phyloP scores from a whole-genome alignment of 345 rosid species.

The Dimocarpus longan region DNA sequence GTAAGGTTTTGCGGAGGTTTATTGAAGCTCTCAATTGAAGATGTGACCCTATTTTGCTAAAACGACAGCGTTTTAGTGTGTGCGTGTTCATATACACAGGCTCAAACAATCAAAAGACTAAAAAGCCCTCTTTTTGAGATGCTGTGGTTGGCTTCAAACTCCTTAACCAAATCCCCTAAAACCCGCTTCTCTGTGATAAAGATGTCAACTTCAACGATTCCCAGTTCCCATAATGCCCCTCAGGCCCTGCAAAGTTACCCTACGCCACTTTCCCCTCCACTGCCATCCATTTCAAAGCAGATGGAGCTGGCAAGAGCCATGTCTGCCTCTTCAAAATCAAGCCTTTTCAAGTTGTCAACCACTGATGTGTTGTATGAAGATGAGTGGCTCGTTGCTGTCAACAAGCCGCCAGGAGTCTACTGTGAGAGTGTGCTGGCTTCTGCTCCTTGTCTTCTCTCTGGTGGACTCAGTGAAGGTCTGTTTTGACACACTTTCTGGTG shows the following conservation, averaged over 20 bases:
- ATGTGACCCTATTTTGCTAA: background rate
- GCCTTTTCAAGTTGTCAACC: constrained; percentile 52
- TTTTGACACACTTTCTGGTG: background rate
- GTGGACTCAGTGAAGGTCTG: constrained; percentile 29
- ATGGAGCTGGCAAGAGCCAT: constrained; percentile 74
- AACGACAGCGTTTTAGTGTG: background rate
- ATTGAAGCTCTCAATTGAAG: background rate
- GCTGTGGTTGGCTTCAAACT: constrained; percentile 30
- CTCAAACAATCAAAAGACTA: background rate
- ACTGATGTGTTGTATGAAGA: constrained; percentile 68
- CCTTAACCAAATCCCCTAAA: constrained; percentile 24
- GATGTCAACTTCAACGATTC: constrained; percentile 28
- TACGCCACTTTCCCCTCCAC: constrained; percentile 70
- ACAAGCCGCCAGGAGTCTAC: constrained; percentile 82
- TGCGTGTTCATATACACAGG: background rate
- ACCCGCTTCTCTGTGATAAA: constrained; percentile 24
- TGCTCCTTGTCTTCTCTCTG: constrained; percentile 40
- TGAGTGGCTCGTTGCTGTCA: constrained; percentile 75
- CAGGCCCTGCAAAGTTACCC: constrained; percentile 46
- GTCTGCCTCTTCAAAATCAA: constrained; percentile 80
- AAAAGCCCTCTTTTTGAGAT: background rate
- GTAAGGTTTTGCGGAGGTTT: background rate
- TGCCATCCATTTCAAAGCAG: constrained; percentile 68
- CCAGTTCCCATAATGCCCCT: constrained; percentile 30
- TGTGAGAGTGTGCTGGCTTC: constrained; percentile 72